These are phyloP conservation scores for Globisporangium splendens DNA, from an alignment of 352 stramenopile species.

Conservation along the genomic window DNA sequence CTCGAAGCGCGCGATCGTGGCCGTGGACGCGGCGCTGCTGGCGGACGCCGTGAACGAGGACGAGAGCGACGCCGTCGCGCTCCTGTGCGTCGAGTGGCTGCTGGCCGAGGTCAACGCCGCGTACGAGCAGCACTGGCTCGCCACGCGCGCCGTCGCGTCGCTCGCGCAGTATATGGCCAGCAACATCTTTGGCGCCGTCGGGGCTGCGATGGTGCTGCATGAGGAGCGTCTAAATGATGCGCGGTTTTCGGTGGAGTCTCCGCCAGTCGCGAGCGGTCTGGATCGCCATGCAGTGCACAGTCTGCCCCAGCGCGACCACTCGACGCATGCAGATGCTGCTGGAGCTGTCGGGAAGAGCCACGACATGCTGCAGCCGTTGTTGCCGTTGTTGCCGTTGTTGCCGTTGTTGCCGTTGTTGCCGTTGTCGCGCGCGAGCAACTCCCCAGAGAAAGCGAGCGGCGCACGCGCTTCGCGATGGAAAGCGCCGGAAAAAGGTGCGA, in stretches of 20 bases:
- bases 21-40: conserved; percentile 29
- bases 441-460: not conserved
- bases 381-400: no score
- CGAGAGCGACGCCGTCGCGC: conserved; percentile 53
- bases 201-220: conserved; percentile 21
- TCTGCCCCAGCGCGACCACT: conserved; percentile 17
- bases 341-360: no score
- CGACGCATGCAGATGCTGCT: no score
- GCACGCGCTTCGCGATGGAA: not conserved
- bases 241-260: conserved; percentile 24
- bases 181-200: conserved; percentile 39
- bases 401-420: no score
- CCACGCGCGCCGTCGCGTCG: conserved; percentile 15
- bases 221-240: conserved; percentile 16
- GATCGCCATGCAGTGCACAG: conserved; percentile 49
- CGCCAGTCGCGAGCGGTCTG: conserved; percentile 21
- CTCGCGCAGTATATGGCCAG: conserved; percentile 22
- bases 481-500: conserved; percentile 2
- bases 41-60: conserved; percentile 32
- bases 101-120: conserved; percentile 51
- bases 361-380: no score
- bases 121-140: conserved; percentile 31
- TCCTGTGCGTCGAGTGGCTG: conserved; percentile 44
- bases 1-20: conserved; percentile 28
- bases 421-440: not conserved